phyloP scores from a whole-genome alignment of 495 filamentous ascomycete genomes.

The Choiromyces venosus region DNA sequence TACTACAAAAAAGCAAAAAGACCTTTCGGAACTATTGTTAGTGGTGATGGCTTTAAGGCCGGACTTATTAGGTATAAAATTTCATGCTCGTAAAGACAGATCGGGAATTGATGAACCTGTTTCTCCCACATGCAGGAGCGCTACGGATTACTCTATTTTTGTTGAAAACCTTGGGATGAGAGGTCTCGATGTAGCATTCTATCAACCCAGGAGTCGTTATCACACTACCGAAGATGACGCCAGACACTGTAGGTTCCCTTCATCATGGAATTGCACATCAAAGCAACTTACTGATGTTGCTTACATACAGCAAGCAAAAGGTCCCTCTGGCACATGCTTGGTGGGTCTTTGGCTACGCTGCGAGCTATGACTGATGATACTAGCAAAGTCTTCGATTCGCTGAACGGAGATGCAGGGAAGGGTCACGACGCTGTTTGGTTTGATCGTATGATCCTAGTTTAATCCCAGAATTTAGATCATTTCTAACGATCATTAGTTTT shows the following conservation, averaged over 20 bases:
- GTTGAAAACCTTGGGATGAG: constrained; percentile 72
- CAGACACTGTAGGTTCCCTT: constrained; percentile 51
- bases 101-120: constrained; percentile 4
- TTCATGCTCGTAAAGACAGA: background rate
- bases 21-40: constrained; percentile 78
- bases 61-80: constrained; percentile 54
- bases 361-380: constrained; percentile 64
- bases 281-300: constrained; percentile 5
- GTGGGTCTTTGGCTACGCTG: constrained; percentile 66
- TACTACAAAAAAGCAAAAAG: constrained; percentile 64
- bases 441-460: constrained; percentile 49
- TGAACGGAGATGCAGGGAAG: constrained; percentile 54
- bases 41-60: constrained; percentile 72
- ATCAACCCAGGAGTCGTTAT: constrained; percentile 75
- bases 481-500: constrained; percentile 51
- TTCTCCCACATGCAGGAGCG: constrained; percentile 50
- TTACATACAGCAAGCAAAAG: constrained; percentile 51
- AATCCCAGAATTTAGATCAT: background rate
- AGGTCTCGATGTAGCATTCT: constrained; percentile 89
- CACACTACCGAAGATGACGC: constrained; percentile 88
- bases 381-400: constrained; percentile 60
- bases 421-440: constrained; percentile 84
- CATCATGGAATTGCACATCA: background rate
- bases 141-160: constrained; percentile 88
- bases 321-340: constrained; percentile 93